Base-by-base conservation (phyloP, 2,329 filamentous ascomycete species). In the Alternaria sp. region DNA sequence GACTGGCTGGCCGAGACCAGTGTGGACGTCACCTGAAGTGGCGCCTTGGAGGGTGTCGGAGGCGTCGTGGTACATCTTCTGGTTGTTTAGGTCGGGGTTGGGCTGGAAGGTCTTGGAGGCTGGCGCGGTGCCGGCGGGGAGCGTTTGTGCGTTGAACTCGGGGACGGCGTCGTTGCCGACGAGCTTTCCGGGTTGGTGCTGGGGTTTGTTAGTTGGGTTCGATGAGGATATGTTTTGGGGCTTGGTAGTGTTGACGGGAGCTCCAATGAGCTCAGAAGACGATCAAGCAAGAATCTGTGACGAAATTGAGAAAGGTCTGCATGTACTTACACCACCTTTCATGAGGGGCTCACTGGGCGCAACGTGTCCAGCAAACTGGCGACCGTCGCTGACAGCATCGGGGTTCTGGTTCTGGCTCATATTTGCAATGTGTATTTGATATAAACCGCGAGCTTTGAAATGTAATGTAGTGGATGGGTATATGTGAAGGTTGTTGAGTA, bases 141-240 rank as follows among this genome's bases (percentile, higher is more conserved):
- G 80, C 1, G 84, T 85, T 76, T 93, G 69, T 23, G 87, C 86
- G 71, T 86, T 82, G 82, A 91, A 93, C 73, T 91, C 90, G 19
- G 88, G 88, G 12, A 79, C 74, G 23, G 81, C 80, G 57, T 90
- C 88, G 68, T 88, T 87, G 66, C 83, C 81, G 61, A 88, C 84
- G 64, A 87, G 84, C 69, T 85, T 82, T 56, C 90, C 90, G 4
- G 86, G 85, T 74, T 88, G 83, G 78, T 93, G 90, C 89, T 91
- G 69, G 7, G 32, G n/a, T 10, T 19, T 25, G 15, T 54, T 36
- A 59, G 56, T 50, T 17, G 13, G n/a, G n/a, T n/a, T n/a, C 12
- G 21, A 21, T 6, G 3, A 30, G 9, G 15, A 10, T n/a, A 1
- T 36, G 32, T n/a, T 36, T 36, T 36, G 15, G 32, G 25, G 15